A percentile compares a stretch with the other conserved stretches of the same genome.
Evolutionary conservation across 805 yeast genomes (phyloP).

Genomic region (Metschnikowia baotianmanensis): DNA sequence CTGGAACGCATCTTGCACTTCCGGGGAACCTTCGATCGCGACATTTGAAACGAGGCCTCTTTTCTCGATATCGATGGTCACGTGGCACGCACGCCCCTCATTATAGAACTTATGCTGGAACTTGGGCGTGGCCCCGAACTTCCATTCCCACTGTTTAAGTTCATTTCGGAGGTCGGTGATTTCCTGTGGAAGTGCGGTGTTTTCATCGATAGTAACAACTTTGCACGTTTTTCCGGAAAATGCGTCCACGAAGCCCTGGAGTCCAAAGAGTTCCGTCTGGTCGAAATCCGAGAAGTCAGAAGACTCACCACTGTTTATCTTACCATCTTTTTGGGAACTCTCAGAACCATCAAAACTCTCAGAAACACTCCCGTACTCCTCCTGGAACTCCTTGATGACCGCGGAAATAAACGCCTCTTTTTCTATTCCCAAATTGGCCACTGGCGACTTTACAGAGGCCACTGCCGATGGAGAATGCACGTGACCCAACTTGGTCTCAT

Average conservation of each 20-base stretch:
- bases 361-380: constrained; percentile 23
- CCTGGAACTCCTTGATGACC: constrained; percentile 41
- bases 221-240: constrained; percentile 7
- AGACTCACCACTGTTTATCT: neutral
- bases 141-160: constrained; percentile 69
- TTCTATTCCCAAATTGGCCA: constrained; percentile 57
- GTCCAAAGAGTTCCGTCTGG: constrained; percentile 34
- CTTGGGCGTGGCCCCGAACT: constrained; percentile 70
- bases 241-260: constrained; percentile 29
- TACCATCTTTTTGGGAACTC: no score
- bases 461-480: constrained; percentile 54
- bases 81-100: constrained; percentile 27
- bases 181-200: constrained; percentile 35
- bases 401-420: constrained; percentile 45
- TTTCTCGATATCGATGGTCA: constrained; percentile 49
- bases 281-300: constrained; percentile 15
- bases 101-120: constrained; percentile 53
- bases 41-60: constrained; percentile 22
- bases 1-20: constrained; percentile 24
- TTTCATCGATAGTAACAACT: constrained; percentile 23
- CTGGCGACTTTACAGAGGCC: constrained; percentile 78
- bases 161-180: constrained; percentile 39
- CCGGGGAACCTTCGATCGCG: neutral
- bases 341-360: no score
- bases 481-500: constrained; percentile 34